Conservation (phyloP, 495 filamentous ascomycete species). For the Penicillium samsonianum region DNA sequence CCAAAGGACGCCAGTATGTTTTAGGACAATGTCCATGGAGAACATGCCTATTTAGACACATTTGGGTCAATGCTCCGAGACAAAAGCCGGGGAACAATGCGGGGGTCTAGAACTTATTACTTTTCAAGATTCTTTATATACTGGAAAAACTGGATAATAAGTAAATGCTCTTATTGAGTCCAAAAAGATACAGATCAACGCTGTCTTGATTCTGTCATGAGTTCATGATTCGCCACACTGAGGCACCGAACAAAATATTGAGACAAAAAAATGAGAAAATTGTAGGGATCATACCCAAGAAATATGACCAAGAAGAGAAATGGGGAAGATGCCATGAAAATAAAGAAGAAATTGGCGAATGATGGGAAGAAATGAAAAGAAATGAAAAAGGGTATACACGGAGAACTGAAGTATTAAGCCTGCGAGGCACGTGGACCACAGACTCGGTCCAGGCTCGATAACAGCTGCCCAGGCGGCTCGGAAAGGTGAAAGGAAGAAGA, state of each 20-base stretch:
- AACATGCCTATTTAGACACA: background rate
- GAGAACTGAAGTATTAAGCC: constrained; percentile 32
- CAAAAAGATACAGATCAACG: constrained; percentile 16
- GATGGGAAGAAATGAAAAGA: constrained; percentile 18
- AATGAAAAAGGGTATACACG: constrained; percentile 30
- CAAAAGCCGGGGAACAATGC: constrained; percentile 9
- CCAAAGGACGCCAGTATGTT: background rate
- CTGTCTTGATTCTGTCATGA: constrained; percentile 27
- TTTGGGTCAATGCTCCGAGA: constrained; percentile 11
- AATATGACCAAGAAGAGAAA: constrained; percentile 19
- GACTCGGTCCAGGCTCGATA: constrained; percentile 21
- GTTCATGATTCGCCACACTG: constrained; percentile 10
- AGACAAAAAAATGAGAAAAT: constrained; percentile 10
- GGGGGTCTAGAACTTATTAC: background rate
- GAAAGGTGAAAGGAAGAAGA: constrained; percentile 8
- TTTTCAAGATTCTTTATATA: no score
- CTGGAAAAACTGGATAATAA: background rate
- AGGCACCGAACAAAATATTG: background rate
- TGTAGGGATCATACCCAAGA: constrained; percentile 3
- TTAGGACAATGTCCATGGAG: background rate
- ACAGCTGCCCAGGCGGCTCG: constrained; percentile 35
- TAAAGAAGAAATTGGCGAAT: constrained; percentile 13
- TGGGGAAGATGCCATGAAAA: constrained; percentile 16
- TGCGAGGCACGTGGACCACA: constrained; percentile 21
- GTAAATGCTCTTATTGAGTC: background rate